A percentile compares a stretch with the other conserved stretches of the same genome.
These are phyloP conservation scores for Fragosphaeria purpurea DNA, from an alignment of 2,329 filamentous ascomycete species.

Conservation along the genomic window DNA sequence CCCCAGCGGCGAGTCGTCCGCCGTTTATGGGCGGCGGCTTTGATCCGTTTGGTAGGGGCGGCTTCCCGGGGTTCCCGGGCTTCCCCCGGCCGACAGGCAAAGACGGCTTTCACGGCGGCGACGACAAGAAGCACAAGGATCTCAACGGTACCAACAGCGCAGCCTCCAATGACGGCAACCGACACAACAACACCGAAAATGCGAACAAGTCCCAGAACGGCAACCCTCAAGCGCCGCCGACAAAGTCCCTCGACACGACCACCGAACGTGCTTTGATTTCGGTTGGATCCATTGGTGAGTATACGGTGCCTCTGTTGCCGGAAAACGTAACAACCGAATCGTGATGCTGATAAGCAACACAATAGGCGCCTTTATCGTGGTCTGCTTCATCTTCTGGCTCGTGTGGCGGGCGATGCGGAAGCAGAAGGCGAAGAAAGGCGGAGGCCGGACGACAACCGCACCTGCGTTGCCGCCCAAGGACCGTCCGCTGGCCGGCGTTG, in stretches of 20 bases:
- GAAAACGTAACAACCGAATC: too few relatives aligned
- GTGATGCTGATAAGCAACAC: too few relatives aligned
- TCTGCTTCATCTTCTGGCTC: slow-evolving; percentile 35
- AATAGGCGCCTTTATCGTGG: slow-evolving; percentile 33
- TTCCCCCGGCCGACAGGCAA: background rate
- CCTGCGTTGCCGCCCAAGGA: slow-evolving; percentile 3
- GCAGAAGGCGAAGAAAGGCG: slow-evolving; percentile 17
- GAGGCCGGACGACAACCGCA: background rate
- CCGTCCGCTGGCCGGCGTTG: background rate
- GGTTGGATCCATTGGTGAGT: slow-evolving; percentile 25
- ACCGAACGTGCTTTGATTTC: slow-evolving; percentile 23
- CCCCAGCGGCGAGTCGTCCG: too few relatives aligned
- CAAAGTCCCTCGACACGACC: slow-evolving; percentile 11
- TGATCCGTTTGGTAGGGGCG: background rate
- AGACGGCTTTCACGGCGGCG: background rate
- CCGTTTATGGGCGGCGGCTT: too few relatives aligned
- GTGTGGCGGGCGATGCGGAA: slow-evolving; percentile 30
- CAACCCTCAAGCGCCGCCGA: background rate
- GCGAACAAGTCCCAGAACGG: background rate
- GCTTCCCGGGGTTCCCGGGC: background rate
- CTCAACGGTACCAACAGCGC: background rate
- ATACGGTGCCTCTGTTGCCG: background rate
- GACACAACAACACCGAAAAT: background rate
- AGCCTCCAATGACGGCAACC: background rate
- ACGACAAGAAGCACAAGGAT: slow-evolving; percentile 7